A percentile compares a stretch with the other conserved stretches of the same genome.
Conservation (phyloP, 2,329 filamentous ascomycete species). For the Dactylonectria estremocensis region DNA sequence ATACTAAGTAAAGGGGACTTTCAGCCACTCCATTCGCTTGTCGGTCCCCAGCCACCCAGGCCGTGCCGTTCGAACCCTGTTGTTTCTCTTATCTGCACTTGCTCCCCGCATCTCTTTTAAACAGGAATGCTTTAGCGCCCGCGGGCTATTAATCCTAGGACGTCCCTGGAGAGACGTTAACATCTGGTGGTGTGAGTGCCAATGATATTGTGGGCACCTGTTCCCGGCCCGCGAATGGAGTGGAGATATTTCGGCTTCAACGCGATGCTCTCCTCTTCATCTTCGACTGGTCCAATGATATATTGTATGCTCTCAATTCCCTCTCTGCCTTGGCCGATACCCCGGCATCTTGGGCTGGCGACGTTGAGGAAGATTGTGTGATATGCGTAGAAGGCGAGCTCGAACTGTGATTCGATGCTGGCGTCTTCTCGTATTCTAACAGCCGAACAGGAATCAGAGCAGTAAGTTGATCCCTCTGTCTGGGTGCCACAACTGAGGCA, state of each 20-base stretch:
- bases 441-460: conserved; percentile 7
- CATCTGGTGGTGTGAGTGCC: too few relatives aligned
- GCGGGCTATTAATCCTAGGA: too few relatives aligned
- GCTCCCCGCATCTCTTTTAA: too few relatives aligned
- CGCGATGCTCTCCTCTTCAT: not conserved
- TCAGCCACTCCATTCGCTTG: too few relatives aligned
- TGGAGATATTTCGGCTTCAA: conserved; percentile 4
- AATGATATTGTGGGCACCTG: too few relatives aligned
- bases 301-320: conserved; percentile 6
- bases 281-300: conserved; percentile 4
- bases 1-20: too few relatives aligned
- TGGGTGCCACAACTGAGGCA: not conserved
- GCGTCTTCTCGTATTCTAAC: not conserved
- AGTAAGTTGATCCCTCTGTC: not conserved
- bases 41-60: too few relatives aligned
- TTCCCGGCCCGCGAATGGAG: not conserved
- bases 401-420: not conserved
- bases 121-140: too few relatives aligned
- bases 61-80: too few relatives aligned
- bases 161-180: too few relatives aligned
- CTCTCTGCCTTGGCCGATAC: conserved; percentile 2
- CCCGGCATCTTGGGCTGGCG: conserved; percentile 5
- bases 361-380: not conserved
- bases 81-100: too few relatives aligned
- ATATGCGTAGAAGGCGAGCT: not conserved